Percentiles rank a stretch among this genome's conserved stretches.
phyloP scores from a whole-genome alignment of 129 eudicot species.

The Escallonia herrerae region DNA sequence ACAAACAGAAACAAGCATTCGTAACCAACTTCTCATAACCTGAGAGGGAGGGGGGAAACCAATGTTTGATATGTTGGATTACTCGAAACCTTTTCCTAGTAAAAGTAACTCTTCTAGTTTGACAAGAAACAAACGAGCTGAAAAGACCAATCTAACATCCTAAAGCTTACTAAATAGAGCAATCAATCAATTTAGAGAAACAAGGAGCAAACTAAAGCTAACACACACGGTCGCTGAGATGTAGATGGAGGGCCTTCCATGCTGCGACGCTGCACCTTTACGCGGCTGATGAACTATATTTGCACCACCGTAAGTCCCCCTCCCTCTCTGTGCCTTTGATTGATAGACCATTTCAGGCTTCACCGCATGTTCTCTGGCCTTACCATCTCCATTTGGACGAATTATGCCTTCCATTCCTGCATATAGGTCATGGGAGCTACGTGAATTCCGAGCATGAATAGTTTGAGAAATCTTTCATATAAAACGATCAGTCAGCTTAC shows the following conservation, averaged over 20 bases:
- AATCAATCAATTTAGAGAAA: constrained; percentile 15
- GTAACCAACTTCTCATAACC: too few species aligned
- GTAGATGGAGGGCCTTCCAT: constrained; percentile 1
- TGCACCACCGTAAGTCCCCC: constrained; percentile 34
- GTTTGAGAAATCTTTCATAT: not conserved
- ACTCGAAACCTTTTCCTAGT: too few species aligned
- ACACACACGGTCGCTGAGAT: constrained; percentile 7
- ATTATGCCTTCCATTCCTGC: constrained; percentile 4
- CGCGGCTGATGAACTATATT: constrained; percentile 24
- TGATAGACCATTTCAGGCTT: not conserved
- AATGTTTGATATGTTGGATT: not conserved
- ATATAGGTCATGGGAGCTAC: not conserved
- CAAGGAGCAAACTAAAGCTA: constrained; percentile 17
- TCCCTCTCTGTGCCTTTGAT: constrained; percentile 17
- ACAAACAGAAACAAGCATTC: too few species aligned
- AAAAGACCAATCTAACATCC: not conserved
- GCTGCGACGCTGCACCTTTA: constrained; percentile 5
- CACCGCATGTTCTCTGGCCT: not conserved
- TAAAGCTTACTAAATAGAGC: not conserved
- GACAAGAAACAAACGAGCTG: not conserved
- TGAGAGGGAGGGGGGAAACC: not conserved
- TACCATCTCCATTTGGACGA: not conserved
- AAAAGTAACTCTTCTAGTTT: not conserved
- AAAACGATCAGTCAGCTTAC: constrained; percentile 10
- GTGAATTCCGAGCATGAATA: constrained; percentile 5